Base-by-base conservation (phyloP, 768 basidiomycete genomes). In the Suillus subalutaceus region DNA sequence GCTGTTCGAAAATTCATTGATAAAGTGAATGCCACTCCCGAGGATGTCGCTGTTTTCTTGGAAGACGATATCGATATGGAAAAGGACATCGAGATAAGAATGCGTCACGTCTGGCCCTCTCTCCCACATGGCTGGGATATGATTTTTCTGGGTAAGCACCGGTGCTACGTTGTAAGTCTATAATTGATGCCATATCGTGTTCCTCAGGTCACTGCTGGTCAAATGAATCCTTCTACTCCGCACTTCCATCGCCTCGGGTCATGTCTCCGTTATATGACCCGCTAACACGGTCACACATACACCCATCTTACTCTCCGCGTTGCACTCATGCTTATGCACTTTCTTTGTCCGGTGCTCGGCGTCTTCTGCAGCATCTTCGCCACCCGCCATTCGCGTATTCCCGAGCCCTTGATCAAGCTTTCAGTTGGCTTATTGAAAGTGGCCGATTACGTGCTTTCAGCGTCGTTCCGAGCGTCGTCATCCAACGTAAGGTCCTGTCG, bases 61-160 rank as follows among this genome's bases (percentile, higher is more conserved):
- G 92, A 93, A 75, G 92, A 93, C 72, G 92, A 93, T 68, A 79
- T 93, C 12, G 90, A 93, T 72, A 88, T 92, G 85, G 92, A 93
- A 77, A 79, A 74, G 38, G 85, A 92, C 68, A 83, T 90, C 15
- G 69, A 77, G 6, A 63, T 71, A 18, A 82, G 84, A 35, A 72
- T 86, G 53, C 65, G 68, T 63, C 65, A 64, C 30, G 61, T 90
- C 46, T 90, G 88, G 89, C 62, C 67, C 5, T 72, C 74, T 10
- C 73, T 93, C 37, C 91, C 91, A 7, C 50, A 43, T 2, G 80
- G 84, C 18, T 93, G 91, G 91, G 91, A 92, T 69, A 83, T 92
- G 30, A 83, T 93, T 20, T 90, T 90, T 69, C 77, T 93, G 68
- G 91, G 90, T 88, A 68, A 53, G 82, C 71, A 58, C 48, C 26